Base-by-base conservation (phyloP, 1,139 yeast genomes). In the Yamadazyma epiphylla region DNA sequence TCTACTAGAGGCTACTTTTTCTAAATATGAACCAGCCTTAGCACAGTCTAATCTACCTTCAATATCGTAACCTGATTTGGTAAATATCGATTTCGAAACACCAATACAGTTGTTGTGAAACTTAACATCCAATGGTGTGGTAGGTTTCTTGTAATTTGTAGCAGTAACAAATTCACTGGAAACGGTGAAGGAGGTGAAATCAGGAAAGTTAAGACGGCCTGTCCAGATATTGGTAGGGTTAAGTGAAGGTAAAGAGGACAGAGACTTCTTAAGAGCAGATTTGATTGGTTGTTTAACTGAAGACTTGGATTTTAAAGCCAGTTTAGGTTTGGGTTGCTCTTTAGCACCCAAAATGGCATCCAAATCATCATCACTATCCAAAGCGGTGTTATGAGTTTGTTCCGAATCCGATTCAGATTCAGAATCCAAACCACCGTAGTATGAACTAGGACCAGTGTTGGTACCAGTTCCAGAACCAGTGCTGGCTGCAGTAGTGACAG, bases 1-100 rank as follows among this genome's bases (percentile, higher is more conserved):
- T 38, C 84, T 63, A 4, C 76, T 58, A 10, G 58, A 47, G 3
- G 60, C 49, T 12, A 80, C 71, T 41, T 69, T 68, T 26, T 55
- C 47, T 33, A 85, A 58, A 48, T 85, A 85, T 5, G 60, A 59
- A 32, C 73, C 77, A 1, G 88, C 91, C 28, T 58, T 63, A 3
- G 42, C 34, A 6, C 65, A 53, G 46, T 74, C 79, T 29, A 84
- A 60, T 32, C 86, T 63, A 2, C 94, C 94, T 39, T 78, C 82
- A 26, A 83, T 61, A 22, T 61, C 63, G 35, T 80, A 60, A 3
- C 60, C 56, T 8, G 49, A 39, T 11, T 48, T 47, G 13, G 39
- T 43, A 38, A 59, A 51, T 25, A 62, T 54, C 29, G 58, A 68
- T 29, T 51, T 54, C 35, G 57, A 48, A 14, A 51, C 56, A 26